A percentile compares a stretch with the other conserved stretches of the same genome.
Evolutionary conservation across 192 early-diverging fungal genomes (phyloP).

Genomic region (Spinellus fusiger): DNA sequence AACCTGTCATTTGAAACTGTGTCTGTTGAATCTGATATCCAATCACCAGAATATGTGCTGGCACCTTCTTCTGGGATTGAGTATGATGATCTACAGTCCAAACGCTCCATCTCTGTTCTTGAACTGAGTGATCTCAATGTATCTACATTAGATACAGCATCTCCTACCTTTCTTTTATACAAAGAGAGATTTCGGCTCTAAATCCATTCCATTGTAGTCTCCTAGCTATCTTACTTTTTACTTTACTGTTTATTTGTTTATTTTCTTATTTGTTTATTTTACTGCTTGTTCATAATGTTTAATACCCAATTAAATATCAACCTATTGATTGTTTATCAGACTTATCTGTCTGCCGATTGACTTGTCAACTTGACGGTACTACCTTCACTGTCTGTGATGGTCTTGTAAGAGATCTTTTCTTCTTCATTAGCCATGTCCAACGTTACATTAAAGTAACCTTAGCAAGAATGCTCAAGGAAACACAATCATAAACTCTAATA

Average conservation of each 20-base stretch:
- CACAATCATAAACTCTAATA: too few relatives aligned
- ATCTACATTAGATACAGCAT: not conserved
- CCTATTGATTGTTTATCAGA: too few relatives aligned
- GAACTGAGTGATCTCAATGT: not conserved
- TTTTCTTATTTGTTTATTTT: too few relatives aligned
- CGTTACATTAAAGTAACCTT: too few relatives aligned
- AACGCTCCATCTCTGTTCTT: not conserved
- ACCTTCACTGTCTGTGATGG: too few relatives aligned
- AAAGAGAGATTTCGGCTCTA: not conserved
- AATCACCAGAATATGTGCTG: not conserved
- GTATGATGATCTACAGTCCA: not conserved
- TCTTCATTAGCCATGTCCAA: too few relatives aligned
- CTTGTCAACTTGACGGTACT: too few relatives aligned
- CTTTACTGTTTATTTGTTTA: not conserved
- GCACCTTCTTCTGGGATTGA: not conserved
- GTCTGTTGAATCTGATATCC: not conserved
- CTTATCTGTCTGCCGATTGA: too few relatives aligned
- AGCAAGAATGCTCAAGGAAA: too few relatives aligned
- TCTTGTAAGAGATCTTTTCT: too few relatives aligned
- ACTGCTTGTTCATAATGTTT: too few relatives aligned
- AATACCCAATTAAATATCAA: too few relatives aligned
- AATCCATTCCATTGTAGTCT: not conserved
- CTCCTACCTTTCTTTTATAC: not conserved
- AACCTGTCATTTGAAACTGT: not conserved
- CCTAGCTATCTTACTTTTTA: not conserved